Base-by-base conservation (phyloP, 2,329 filamentous ascomycete genomes). In the Zopfia rhizophila region DNA sequence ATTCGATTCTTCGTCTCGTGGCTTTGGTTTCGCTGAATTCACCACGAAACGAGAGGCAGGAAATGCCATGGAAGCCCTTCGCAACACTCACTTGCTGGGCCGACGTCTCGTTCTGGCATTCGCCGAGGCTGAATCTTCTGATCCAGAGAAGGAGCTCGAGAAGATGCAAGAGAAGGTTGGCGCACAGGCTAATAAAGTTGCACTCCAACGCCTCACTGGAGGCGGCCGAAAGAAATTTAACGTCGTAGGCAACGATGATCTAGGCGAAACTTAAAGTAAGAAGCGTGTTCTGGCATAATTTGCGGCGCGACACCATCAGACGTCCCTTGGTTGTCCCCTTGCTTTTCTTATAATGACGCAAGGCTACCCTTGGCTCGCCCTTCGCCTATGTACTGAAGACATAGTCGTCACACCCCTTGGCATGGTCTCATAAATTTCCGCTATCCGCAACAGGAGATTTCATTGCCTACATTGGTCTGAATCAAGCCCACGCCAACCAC, bases 141-240 rank as follows among this genome's bases (percentile, higher is more conserved):
- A 97, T 76, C 87, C 94, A 3, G 94, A 99, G 77, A 91, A 92
- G 74, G 92, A 97, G 76, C 94, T 99, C 68, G 87, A 89, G 70
- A 93, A 91, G 78, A 96, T 99, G 88, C 90, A 96, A 76, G 89
- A 90, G 81, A 99, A 97, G 82, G 88, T 95, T 67, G 90, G 90
- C 52, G 85, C 87, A 50, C 93, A 97, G 76, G 84, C 89, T 71
- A 90, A 95, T 77, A 94, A 92, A 76, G 88, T 97, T 65, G 89
- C 90, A 61, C 78, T 96, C 66, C 91, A 96, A 75, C 87, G 91
- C 72, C 86, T 97, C 67, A 93, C 89, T 55, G 89, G 88, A 63
- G 83, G 83, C 67, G 89, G 89, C 62, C 85, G 92, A 66, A 91
- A 88, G 75, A 96, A 90, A 80, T 91, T 97, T 78, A 92, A 87